These are phyloP conservation scores for Debaryomyces fabryi DNA, from an alignment of 1,139 yeast species.

Conservation along the genomic window DNA sequence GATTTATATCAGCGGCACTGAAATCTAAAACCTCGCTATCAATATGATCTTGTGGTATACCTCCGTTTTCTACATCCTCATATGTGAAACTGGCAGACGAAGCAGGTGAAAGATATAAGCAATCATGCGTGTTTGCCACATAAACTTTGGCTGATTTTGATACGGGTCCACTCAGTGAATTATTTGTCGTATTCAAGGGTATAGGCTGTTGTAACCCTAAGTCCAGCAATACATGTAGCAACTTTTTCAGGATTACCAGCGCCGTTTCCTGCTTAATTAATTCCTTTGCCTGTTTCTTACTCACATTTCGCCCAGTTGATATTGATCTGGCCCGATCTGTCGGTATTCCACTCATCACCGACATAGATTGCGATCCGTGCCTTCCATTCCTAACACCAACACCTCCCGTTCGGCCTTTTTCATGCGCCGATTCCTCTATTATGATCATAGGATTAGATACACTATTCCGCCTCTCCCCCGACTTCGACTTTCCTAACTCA, in stretches of 20 bases:
- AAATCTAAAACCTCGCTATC: conserved; percentile 10
- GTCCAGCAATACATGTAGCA: conserved; percentile 34
- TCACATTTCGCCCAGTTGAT: conserved; percentile 19
- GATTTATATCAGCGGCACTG: conserved; percentile 8
- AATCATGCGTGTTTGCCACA: conserved; percentile 46
- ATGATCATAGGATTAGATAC: conserved; percentile 25
- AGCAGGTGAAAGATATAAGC: conserved; percentile 47
- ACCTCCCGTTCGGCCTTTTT: background rate
- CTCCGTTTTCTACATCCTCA: conserved; percentile 50
- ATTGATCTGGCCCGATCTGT: conserved; percentile 21
- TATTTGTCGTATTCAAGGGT: conserved; percentile 32
- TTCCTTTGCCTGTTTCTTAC: conserved; percentile 39
- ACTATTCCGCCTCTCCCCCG: conserved; percentile 20
- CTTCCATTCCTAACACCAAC: conserved; percentile 9
- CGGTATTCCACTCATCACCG: conserved; percentile 14
- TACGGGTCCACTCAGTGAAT: conserved; percentile 23
- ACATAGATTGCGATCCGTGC: conserved; percentile 24
- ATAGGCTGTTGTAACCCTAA: conserved; percentile 47
- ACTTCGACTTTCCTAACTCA: conserved; percentile 15
- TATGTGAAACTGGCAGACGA: conserved; percentile 47
- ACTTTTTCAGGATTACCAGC: conserved; percentile 40
- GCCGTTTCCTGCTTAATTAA: conserved; percentile 45
- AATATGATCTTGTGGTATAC: conserved; percentile 17
- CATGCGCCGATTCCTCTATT: conserved; percentile 18
- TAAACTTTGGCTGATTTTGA: conserved; percentile 36